Percentiles rank a stretch among this genome's conserved stretches.
Evolutionary conservation across 805 yeast species (phyloP).

Genomic region (Tetrapisispora pingtungensis): DNA sequence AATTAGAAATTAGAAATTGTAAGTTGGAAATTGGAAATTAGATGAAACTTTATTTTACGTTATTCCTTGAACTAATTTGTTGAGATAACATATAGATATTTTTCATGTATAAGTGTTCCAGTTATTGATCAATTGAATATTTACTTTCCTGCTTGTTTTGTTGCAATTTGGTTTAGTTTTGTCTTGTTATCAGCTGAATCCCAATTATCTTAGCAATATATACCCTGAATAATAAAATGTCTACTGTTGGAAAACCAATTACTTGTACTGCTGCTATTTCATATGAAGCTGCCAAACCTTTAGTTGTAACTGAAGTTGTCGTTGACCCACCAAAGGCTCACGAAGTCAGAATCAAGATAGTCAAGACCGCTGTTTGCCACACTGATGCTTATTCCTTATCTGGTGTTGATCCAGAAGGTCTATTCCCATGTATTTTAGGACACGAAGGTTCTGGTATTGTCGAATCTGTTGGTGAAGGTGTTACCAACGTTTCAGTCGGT

Average conservation of each 20-base stretch:
- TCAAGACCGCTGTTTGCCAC: conserved; percentile 92
- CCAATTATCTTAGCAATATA: too few relatives aligned
- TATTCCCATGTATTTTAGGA: conserved; percentile 85
- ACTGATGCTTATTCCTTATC: conserved; percentile 95
- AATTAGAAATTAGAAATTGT: too few relatives aligned
- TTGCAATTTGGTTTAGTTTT: too few relatives aligned
- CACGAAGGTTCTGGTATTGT: conserved; percentile 99
- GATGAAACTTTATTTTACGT: too few relatives aligned
- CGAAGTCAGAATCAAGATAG: conserved; percentile 87
- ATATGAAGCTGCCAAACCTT: conserved; percentile 85
- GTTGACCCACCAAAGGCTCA: conserved; percentile 94
- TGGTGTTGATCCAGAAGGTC: conserved; percentile 94
- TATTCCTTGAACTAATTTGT: too few relatives aligned
- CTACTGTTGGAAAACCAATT: conserved; percentile 40
- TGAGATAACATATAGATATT: too few relatives aligned
- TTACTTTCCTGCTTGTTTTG: too few relatives aligned
- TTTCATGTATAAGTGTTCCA: too few relatives aligned
- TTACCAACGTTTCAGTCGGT: conserved; percentile 80
- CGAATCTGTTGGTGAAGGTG: conserved; percentile 92
- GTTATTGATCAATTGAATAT: too few relatives aligned
- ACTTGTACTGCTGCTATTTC: conserved; percentile 95
- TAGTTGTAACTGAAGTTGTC: conserved; percentile 74
- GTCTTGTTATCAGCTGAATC: too few relatives aligned
- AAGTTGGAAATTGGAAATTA: too few relatives aligned
- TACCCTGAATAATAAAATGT: neutral